phyloP scores from a whole-genome alignment of 805 yeast genomes.

The Yarrowia osloensis region DNA sequence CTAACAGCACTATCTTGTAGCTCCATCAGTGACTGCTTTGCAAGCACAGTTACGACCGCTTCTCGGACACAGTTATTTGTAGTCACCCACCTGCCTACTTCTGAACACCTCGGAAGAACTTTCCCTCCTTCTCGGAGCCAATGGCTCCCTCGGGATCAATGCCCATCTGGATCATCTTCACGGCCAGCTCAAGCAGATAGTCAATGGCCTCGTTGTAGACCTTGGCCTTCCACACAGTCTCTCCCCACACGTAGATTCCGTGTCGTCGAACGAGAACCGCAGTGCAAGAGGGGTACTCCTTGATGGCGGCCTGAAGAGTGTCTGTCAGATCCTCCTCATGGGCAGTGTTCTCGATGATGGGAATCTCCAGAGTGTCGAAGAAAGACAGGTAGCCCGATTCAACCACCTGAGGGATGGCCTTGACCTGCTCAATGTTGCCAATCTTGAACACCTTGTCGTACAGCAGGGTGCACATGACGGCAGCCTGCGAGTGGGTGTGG shows the following conservation, averaged over 20 bases:
- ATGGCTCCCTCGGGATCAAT: constrained; percentile 46
- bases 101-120: constrained; percentile 2
- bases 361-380: constrained; percentile 75
- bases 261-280: constrained; percentile 92
- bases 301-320: constrained; percentile 62
- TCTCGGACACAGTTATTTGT: too few species aligned
- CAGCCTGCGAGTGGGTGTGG: constrained; percentile 89
- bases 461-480: constrained; percentile 76
- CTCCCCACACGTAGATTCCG: constrained; percentile 97
- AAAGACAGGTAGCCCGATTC: constrained; percentile 69
- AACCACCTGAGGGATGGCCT: constrained; percentile 76
- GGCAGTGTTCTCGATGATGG: constrained; percentile 89
- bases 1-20: too few species aligned
- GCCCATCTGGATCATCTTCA: constrained; percentile 75
- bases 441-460: constrained; percentile 73
- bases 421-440: constrained; percentile 84
- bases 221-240: constrained; percentile 87
- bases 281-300: constrained; percentile 71
- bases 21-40: too few species aligned
- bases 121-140: constrained; percentile 37
- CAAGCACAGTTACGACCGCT: too few species aligned
- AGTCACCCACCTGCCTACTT: too few species aligned
- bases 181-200: constrained; percentile 79
- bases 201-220: constrained; percentile 91
- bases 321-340: constrained; percentile 78